A percentile compares a stretch with the other conserved stretches of the same genome.
These are phyloP conservation scores for Vitis hybrid DNA, from an alignment of 177 flowering plant genomes.

Conservation along the genomic window DNA sequence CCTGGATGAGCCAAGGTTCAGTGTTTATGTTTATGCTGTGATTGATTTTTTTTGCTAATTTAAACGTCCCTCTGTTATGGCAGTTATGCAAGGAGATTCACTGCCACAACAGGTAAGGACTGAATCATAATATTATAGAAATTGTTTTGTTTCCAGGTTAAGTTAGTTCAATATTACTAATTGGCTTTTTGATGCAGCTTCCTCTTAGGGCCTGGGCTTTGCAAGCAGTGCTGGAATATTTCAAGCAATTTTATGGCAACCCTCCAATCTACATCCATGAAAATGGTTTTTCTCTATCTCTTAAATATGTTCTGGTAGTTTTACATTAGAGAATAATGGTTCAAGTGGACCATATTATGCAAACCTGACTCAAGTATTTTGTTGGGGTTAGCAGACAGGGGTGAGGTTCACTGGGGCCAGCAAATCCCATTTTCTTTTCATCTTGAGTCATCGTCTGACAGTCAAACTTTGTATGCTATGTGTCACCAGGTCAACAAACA, in stretches of 20 bases:
- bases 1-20: too few species aligned
- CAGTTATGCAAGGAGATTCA: too few species aligned
- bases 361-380: too few species aligned
- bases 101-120: too few species aligned
- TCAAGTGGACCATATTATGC: too few species aligned
- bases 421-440: not conserved
- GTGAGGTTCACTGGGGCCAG: not conserved
- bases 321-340: too few species aligned
- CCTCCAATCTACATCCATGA: conserved; percentile 68
- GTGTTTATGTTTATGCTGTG: too few species aligned
- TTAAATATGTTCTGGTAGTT: not conserved
- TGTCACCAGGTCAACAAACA: conserved; percentile 26
- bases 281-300: conserved; percentile 54
- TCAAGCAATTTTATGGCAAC: conserved; percentile 66
- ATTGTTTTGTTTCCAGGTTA: too few species aligned
- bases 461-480: not conserved
- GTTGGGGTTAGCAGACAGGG: too few species aligned
- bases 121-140: too few species aligned
- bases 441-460: not conserved
- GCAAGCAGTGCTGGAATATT: conserved; percentile 45
- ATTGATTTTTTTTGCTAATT: too few species aligned
- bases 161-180: not conserved
- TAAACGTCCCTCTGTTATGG: too few species aligned
- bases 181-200: conserved; percentile 18
- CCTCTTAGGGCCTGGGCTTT: conserved; percentile 39